Evolutionary conservation across 371 early-diverging fungal species (phyloP), one percentile per base, ranked within the genome.

Genomic region (Circinella umbellata): DNA sequence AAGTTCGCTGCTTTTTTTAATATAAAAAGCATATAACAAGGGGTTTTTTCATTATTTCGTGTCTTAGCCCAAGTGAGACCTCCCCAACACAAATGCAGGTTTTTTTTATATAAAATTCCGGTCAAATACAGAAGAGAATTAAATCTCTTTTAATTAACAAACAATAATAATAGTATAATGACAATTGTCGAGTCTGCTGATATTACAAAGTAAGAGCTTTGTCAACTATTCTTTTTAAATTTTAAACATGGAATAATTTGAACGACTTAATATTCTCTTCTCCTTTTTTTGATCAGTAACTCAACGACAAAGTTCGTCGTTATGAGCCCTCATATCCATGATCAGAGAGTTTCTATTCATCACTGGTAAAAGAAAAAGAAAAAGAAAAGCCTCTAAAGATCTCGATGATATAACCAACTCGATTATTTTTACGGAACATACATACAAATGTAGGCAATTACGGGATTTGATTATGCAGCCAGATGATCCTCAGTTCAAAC

Each of bases 391-490:
- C 27, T 27, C 27, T 27, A 27, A 27, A 27, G 2, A 27, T 27
- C 27, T 27, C 1, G 27, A 27, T 27, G 2, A 27, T 27, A 27
- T 27, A 27, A 27, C 27, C 27, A 27, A 27, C 27, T 27, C 27
- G 2, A 27, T 27, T 27, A 1, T 27, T 27, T 27, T 27, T 27
- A 27, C 27, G 27, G 2, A 27, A 27, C 27, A 27, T 27, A 37
- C 37, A 54, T 39, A 20, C 55, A 38, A 62, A n/a, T 68, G 20
- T 68, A 94, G 96, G 97, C 99, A 98, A 80, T 85, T 98, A 47
- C 85, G 97, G 60, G 97, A 98, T 80, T 88, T 98, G 65, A 77
- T 96, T 14, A 71, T 90, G 4, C 90, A 94, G 62, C 92, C 92
- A 39, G 78, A 78, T 49, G 73, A 76, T 37, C 64, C 66, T 7